Evolutionary conservation across 805 yeast genomes (phyloP), one percentile per base, ranked within the genome.

Genomic region (Sugiyamaella lignohabitans): DNA sequence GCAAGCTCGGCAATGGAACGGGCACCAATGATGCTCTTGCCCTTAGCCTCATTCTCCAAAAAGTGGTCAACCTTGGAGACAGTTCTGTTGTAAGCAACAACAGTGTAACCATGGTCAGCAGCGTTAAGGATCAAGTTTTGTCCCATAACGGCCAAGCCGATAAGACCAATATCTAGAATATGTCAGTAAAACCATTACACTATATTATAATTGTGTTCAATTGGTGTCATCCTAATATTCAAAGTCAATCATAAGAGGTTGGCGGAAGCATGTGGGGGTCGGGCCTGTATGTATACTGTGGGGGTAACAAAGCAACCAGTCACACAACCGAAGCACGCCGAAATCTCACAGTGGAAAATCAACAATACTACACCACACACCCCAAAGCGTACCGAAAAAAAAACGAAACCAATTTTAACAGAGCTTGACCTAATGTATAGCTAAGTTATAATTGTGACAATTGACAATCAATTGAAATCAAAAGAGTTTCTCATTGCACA

Each of bases 121-220:
- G 94, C 95, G 73, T 91, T 91, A 59, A 91, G 79, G 69, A 91
- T 87, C 79, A 91, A 76, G 80, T 91, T 91, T 78, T 70, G 67
- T 73, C 98, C 98, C 98, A 91, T 91, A 60, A 91, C 98, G 84
- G 98, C 98, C 79, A 91, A 80, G 69, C 98, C 98, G 66, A 93
- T 89, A 70, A 91, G 86, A 72, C 97, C 98, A 71, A 91, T 82
- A 82, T 91, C 98, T 78, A 34, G 45, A 35, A 27, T 27, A 6
- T 11, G 30, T 27, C 11, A 27, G 30, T 11, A 27, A n/a, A n/a
- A n/a, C n/a, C n/a, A n/a, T n/a, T n/a, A n/a, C n/a, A n/a, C n/a
- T n/a, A n/a, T n/a, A n/a, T n/a, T n/a, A 24, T 11, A 36, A 27
- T 40, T 27, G 35, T 38, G 19, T 4, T 4, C 14, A 30, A 17